A percentile compares a stretch with the other conserved stretches of the same genome.
Conservation (phyloP, 2,329 filamentous ascomycete genomes). For the Plenodomus tracheiphilus region DNA sequence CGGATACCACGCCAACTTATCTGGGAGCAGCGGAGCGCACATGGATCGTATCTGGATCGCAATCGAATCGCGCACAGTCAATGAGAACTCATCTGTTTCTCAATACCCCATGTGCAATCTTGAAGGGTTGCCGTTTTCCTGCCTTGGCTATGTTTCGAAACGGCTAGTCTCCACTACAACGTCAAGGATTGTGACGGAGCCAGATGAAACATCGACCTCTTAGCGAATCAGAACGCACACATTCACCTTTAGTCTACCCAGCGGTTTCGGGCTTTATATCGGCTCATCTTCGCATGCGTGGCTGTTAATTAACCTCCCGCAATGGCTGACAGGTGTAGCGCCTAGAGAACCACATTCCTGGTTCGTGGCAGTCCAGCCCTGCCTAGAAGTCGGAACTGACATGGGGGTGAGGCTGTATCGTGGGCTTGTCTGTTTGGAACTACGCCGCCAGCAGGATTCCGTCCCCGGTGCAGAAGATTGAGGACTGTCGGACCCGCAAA, state of each 20-base stretch:
- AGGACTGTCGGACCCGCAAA: slow-evolving; percentile 20
- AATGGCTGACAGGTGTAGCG: slow-evolving; percentile 20
- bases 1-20: too few species aligned
- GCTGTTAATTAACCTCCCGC: slow-evolving; percentile 31
- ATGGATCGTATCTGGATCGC: too few species aligned
- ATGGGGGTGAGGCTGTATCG: slow-evolving; percentile 11
- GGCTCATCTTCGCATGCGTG: slow-evolving; percentile 16
- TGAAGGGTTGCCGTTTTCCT: slow-evolving; percentile 1
- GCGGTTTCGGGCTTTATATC: background rate
- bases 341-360: slow-evolving; percentile 16
- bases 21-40: too few species aligned
- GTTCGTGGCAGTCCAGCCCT: slow-evolving; percentile 11
- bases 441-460: slow-evolving; percentile 8
- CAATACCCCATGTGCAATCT: slow-evolving; percentile 2
- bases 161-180: slow-evolving; percentile 8
- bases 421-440: slow-evolving; percentile 12
- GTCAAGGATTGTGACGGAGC: slow-evolving; percentile 4
- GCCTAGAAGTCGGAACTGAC: slow-evolving; percentile 11
- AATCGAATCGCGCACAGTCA: background rate
- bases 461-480: slow-evolving; percentile 21
- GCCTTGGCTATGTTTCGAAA: slow-evolving; percentile 22
- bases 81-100: background rate
- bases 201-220: slow-evolving; percentile 14
- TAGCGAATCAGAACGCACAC: slow-evolving; percentile 9
- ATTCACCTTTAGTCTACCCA: background rate